Evolutionary conservation across 2,329 filamentous ascomycete species (phyloP).

Genomic region (Teratosphaeria nubilosa): DNA sequence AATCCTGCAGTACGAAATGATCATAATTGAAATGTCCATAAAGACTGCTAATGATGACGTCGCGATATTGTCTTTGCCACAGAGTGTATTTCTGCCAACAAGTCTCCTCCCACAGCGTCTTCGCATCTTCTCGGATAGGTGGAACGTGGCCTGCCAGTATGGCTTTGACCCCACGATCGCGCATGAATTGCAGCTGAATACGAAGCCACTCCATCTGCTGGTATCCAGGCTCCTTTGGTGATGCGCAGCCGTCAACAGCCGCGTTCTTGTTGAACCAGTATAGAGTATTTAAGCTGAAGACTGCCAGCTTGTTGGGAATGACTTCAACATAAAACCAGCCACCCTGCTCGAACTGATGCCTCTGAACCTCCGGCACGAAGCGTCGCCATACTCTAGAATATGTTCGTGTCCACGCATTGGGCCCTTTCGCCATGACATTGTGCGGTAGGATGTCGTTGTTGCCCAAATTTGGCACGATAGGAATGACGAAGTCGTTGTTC

Average conservation of each 20-base stretch:
- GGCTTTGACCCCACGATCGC: conserved; percentile 79
- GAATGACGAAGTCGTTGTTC: conserved; percentile 56
- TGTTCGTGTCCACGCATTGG: conserved; percentile 72
- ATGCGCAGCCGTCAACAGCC: conserved; percentile 80
- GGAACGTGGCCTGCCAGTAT: conserved; percentile 93
- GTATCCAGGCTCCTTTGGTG: conserved; percentile 73
- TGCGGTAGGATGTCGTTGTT: conserved; percentile 98
- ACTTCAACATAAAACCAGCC: conserved; percentile 95
- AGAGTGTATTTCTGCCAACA: conserved; percentile 97
- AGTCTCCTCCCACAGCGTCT: conserved; percentile 86
- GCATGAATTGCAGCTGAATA: conserved; percentile 74
- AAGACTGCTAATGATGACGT: conserved; percentile 68
- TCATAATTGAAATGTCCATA: conserved; percentile 99
- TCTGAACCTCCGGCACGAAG: conserved; percentile 87
- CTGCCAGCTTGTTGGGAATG: conserved; percentile 71
- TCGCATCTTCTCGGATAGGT: conserved; percentile 73
- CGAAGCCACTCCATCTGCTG: conserved; percentile 95
- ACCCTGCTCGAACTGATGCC: conserved; percentile 80
- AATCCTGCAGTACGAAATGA: conserved; percentile 89
- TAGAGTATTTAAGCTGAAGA: conserved; percentile 91
- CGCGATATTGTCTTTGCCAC: conserved; percentile 82
- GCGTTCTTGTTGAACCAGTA: conserved; percentile 84
- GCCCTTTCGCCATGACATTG: conserved; percentile 79
- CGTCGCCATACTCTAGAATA: conserved; percentile 71
- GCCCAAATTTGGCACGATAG: conserved; percentile 80